A percentile compares a stretch with the other conserved stretches of the same genome.
Evolutionary conservation across 805 yeast genomes (phyloP).

Genomic region (Nakazawaea ernobii): DNA sequence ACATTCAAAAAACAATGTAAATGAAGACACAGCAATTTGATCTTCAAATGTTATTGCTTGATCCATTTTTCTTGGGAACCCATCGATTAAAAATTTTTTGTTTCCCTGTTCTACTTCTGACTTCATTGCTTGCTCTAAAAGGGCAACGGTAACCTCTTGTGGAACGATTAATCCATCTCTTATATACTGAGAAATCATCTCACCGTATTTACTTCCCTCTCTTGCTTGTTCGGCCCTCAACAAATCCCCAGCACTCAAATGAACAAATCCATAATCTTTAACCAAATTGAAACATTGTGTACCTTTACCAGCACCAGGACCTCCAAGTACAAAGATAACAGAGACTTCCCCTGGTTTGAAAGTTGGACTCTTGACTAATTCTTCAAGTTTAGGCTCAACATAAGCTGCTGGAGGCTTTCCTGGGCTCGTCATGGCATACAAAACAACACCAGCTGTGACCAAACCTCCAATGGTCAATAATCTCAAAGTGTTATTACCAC

Average conservation of each 20-base stretch:
- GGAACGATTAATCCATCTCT: conserved; percentile 91
- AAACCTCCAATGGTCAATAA: conserved; percentile 1
- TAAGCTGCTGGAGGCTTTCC: conserved; percentile 22
- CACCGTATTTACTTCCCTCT: conserved; percentile 77
- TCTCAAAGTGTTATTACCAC: background rate
- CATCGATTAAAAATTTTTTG: conserved; percentile 78
- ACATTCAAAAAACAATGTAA: conserved; percentile 75
- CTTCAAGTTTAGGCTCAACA: conserved; percentile 22
- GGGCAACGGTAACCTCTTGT: conserved; percentile 81
- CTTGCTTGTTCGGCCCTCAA: conserved; percentile 88
- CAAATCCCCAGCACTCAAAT: conserved; percentile 93
- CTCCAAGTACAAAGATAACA: conserved; percentile 89
- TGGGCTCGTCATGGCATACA: conserved; percentile 2
- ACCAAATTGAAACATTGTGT: conserved; percentile 91
- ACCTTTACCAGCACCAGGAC: conserved; percentile 98
- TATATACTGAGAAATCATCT: conserved; percentile 76
- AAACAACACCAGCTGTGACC: conserved; percentile 3
- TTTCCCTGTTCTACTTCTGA: conserved; percentile 44
- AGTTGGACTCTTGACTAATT: conserved; percentile 24
- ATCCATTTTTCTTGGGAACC: conserved; percentile 98
- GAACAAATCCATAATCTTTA: conserved; percentile 73
- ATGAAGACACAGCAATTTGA: conserved; percentile 59
- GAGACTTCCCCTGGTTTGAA: conserved; percentile 63
- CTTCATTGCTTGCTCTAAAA: conserved; percentile 73
- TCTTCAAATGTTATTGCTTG: conserved; percentile 93